These are phyloP conservation scores for Verticillium albo-atrum DNA, from an alignment of 2,329 filamentous ascomycete genomes.

Conservation along the genomic window DNA sequence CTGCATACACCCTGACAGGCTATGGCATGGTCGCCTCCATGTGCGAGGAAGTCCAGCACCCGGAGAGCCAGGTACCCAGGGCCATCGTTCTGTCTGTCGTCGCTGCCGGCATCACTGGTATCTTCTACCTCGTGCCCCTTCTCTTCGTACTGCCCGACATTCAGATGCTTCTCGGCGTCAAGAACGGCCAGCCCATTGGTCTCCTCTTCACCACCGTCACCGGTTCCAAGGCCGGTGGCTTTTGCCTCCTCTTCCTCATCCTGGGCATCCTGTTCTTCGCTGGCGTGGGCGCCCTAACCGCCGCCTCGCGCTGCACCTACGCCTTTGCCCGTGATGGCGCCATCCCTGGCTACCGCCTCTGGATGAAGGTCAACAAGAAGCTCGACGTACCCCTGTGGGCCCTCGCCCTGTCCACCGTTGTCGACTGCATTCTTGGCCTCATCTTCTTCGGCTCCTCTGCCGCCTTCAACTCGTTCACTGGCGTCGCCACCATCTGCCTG, in stretches of 20 bases:
- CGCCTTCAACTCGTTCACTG: slow-evolving; percentile 76
- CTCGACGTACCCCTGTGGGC: slow-evolving; percentile 69
- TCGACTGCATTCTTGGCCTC: slow-evolving; percentile 68
- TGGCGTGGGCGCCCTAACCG: slow-evolving; percentile 69
- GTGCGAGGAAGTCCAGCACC: slow-evolving; percentile 69
- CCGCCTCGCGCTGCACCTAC: slow-evolving; percentile 69
- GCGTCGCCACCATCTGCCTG: slow-evolving; percentile 75
- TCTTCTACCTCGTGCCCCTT: slow-evolving; percentile 67
- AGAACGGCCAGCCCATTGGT: slow-evolving; percentile 72
- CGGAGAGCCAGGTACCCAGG: slow-evolving; percentile 64
- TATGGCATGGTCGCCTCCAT: slow-evolving; percentile 70
- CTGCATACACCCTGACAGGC: slow-evolving; percentile 56
- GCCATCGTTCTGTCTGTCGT: slow-evolving; percentile 67
- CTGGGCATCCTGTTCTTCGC: slow-evolving; percentile 75
- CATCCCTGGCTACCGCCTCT: slow-evolving; percentile 64
- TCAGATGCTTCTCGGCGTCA: slow-evolving; percentile 55
- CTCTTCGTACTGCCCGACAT: slow-evolving; percentile 73
- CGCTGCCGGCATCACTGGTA: slow-evolving; percentile 60
- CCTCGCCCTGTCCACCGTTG: slow-evolving; percentile 60
- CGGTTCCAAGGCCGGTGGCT: slow-evolving; percentile 67
- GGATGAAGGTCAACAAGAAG: slow-evolving; percentile 59
- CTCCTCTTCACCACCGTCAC: slow-evolving; percentile 72
- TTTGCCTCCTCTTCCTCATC: slow-evolving; percentile 71
- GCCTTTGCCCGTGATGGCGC: slow-evolving; percentile 73
- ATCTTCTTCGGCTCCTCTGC: slow-evolving; percentile 77